Conservation (phyloP, 306 rosid genomes). For the Adenanthera pavonina region DNA sequence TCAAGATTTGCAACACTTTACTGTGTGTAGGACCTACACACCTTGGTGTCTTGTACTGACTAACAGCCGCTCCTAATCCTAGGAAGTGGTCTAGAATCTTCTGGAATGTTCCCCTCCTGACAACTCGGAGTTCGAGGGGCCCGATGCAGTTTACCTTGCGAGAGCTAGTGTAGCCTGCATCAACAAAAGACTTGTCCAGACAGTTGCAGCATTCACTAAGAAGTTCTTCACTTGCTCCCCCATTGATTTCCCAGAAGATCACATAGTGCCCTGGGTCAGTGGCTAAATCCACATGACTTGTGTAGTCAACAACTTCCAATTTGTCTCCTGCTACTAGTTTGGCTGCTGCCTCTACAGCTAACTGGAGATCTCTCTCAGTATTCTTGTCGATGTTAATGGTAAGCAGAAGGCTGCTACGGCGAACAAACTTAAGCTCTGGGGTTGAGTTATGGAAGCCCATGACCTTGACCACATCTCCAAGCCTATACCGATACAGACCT, state of each 20-base stretch:
- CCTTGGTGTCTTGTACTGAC: slow-evolving; percentile 91
- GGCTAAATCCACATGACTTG: slow-evolving; percentile 69
- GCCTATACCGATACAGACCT: slow-evolving; percentile 83
- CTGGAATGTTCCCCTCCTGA: slow-evolving; percentile 76
- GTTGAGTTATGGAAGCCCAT: slow-evolving; percentile 79
- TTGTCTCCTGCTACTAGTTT: slow-evolving; percentile 64
- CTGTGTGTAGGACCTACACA: slow-evolving; percentile 62
- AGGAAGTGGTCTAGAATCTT: slow-evolving; percentile 72
- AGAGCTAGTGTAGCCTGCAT: slow-evolving; percentile 71
- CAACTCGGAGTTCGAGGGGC: slow-evolving; percentile 74
- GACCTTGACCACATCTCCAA: slow-evolving; percentile 88
- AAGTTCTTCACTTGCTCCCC: slow-evolving; percentile 68
- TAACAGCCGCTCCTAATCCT: slow-evolving; percentile 63
- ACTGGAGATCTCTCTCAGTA: slow-evolving; percentile 80
- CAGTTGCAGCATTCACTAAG: slow-evolving; percentile 79
- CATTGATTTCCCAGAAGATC: slow-evolving; percentile 79
- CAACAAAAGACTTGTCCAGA: slow-evolving; percentile 71
- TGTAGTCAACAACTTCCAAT: slow-evolving; percentile 77
- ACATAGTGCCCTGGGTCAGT: slow-evolving; percentile 87
- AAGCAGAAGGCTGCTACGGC: slow-evolving; percentile 73
- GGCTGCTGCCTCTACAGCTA: slow-evolving; percentile 72
- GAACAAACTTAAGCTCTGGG: slow-evolving; percentile 73
- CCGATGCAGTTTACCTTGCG: slow-evolving; percentile 71
- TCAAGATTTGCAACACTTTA: slow-evolving; percentile 67
- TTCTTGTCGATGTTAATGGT: slow-evolving; percentile 86